Conservation (phyloP, 1,284 basidiomycete genomes). For the Moniliophthora roreri region DNA sequence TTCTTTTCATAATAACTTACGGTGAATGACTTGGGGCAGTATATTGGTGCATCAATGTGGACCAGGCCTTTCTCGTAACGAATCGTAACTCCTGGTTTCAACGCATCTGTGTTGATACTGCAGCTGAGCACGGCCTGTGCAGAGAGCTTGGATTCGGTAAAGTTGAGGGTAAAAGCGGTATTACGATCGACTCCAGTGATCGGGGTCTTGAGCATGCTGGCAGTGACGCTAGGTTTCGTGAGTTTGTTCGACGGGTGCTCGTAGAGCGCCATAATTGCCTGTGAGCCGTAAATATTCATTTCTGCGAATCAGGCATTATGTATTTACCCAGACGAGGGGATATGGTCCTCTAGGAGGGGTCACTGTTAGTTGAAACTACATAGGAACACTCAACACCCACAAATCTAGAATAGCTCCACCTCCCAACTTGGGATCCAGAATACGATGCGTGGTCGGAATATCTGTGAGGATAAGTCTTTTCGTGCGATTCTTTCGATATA, state of each 20-base stretch:
- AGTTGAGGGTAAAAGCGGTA: slow-evolving; percentile 78
- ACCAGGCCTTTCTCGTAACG: slow-evolving; percentile 72
- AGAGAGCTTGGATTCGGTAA: slow-evolving; percentile 47
- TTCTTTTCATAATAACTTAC: slow-evolving; percentile 61
- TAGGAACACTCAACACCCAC: slow-evolving; percentile 37
- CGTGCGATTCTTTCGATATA: neutral
- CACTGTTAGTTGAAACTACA: neutral
- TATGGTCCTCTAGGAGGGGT: slow-evolving; percentile 67
- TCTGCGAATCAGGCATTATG: slow-evolving; percentile 6
- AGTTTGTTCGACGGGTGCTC: slow-evolving; percentile 72
- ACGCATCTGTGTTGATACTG: slow-evolving; percentile 51
- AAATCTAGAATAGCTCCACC: slow-evolving; percentile 87
- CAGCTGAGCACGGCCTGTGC: slow-evolving; percentile 71
- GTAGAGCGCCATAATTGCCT: slow-evolving; percentile 79
- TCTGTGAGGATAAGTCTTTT: slow-evolving; percentile 38
- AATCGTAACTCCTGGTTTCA: slow-evolving; percentile 54
- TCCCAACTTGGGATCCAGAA: slow-evolving; percentile 79
- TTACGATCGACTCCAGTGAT: slow-evolving; percentile 79
- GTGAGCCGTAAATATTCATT: neutral
- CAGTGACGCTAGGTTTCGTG: slow-evolving; percentile 56
- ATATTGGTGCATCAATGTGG: slow-evolving; percentile 60
- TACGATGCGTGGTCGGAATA: slow-evolving; percentile 67
- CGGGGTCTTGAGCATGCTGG: slow-evolving; percentile 70
- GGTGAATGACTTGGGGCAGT: slow-evolving; percentile 59
- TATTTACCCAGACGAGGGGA: slow-evolving; percentile 74